A percentile compares a stretch with the other conserved stretches of the same genome.
Evolutionary conservation across 179 eudicot genomes (phyloP).

Genomic region (Camellia oleifera): DNA sequence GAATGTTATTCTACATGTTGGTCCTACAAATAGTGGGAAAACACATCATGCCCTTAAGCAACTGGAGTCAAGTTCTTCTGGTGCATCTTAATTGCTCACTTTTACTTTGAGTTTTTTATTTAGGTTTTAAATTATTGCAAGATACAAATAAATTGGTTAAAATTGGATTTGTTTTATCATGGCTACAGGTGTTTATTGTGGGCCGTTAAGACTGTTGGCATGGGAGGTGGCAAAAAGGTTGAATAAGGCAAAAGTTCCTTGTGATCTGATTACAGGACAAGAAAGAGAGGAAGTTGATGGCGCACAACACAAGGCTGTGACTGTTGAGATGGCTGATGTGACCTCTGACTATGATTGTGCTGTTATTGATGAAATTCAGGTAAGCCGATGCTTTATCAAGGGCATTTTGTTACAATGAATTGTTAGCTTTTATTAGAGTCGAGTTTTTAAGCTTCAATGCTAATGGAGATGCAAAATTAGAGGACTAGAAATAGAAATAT

Average conservation of each 20-base stretch:
- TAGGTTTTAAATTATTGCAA: background rate
- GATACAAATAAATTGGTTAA: background rate
- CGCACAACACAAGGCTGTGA: slow-evolving; percentile 82
- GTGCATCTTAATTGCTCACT: slow-evolving; percentile 31
- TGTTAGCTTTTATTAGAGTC: background rate
- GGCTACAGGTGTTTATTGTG: slow-evolving; percentile 83
- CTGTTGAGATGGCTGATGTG: slow-evolving; percentile 98
- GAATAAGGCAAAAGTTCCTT: slow-evolving; percentile 82
- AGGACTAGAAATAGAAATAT: background rate
- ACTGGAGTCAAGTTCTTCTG: slow-evolving; percentile 82
- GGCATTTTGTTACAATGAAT: background rate
- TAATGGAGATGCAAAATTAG: background rate
- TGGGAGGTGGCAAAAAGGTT: slow-evolving; percentile 97
- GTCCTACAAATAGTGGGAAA: slow-evolving; percentile 98
- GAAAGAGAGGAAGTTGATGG: slow-evolving; percentile 88
- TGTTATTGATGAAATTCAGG: slow-evolving; percentile 96
- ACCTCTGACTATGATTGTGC: slow-evolving; percentile 75
- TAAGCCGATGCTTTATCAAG: slow-evolving; percentile 21
- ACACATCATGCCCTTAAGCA: slow-evolving; percentile 84
- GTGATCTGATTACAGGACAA: slow-evolving; percentile 92
- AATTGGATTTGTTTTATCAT: slow-evolving; percentile 3
- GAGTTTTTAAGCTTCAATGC: background rate
- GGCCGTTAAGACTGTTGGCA: slow-evolving; percentile 91
- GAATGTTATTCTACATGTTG: slow-evolving; percentile 78
- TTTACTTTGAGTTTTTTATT: background rate